A percentile compares a stretch with the other conserved stretches of the same genome.
Evolutionary conservation across 139 green algal genomes (phyloP).

Genomic region (Raphidocelis subcapitata): DNA sequence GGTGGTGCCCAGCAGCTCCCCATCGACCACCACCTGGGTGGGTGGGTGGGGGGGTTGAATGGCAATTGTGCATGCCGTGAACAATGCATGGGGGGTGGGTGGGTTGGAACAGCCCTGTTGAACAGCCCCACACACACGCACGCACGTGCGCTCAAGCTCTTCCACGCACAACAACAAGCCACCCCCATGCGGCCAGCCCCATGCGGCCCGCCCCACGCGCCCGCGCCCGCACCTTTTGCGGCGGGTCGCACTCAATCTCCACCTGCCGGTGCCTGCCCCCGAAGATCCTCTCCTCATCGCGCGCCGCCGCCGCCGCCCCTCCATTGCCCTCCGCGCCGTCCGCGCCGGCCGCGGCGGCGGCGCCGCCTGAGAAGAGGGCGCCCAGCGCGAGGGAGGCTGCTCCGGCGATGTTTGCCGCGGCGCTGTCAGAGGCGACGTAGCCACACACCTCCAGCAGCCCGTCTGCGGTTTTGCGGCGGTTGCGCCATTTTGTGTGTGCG

Average conservation of each 20-base stretch:
- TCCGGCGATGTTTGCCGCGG: conserved; percentile 10
- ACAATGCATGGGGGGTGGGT: too few species aligned
- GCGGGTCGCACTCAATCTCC: conserved; percentile 20
- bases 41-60: too few species aligned
- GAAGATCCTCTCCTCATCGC: conserved; percentile 27
- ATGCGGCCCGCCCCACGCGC: too few species aligned
- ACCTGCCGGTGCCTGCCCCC: conserved; percentile 22
- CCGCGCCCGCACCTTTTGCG: conserved; percentile 14
- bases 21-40: conserved; percentile 28
- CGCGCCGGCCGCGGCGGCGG: too few species aligned
- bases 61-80: too few species aligned
- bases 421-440: conserved; percentile 4
- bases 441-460: conserved; percentile 24
- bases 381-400: not conserved
- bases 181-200: too few species aligned
- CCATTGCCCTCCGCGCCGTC: too few species aligned
- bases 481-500: too few species aligned
- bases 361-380: not conserved
- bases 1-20: conserved; percentile 25
- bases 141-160: not conserved
- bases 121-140: not conserved
- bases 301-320: conserved; percentile 1
- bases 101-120: not conserved
- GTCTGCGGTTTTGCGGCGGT: not conserved
- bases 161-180: too few species aligned